Evolutionary conservation across 768 basidiomycete species (phyloP).

Genomic region (Mycena rosella): DNA sequence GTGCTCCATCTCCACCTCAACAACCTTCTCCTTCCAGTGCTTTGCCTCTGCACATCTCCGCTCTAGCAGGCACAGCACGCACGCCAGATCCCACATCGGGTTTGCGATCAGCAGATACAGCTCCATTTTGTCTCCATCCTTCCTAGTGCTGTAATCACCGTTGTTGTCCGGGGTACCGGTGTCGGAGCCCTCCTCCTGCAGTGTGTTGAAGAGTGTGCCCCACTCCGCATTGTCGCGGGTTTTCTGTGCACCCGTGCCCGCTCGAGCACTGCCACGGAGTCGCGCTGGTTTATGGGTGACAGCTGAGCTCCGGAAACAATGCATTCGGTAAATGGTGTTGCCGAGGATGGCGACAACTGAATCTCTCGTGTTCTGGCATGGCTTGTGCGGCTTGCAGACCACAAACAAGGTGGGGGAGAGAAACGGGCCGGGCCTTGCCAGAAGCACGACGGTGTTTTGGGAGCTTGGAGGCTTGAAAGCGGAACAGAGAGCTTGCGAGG

Average conservation of each 20-base stretch:
- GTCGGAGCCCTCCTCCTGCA: background rate
- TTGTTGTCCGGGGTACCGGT: background rate
- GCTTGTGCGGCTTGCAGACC: too few species aligned
- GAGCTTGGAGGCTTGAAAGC: too few species aligned
- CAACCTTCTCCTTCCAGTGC: conserved; percentile 9
- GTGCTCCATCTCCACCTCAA: conserved; percentile 3
- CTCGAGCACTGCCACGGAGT: background rate
- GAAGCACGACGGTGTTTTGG: too few species aligned
- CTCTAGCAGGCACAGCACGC: conserved; percentile 9
- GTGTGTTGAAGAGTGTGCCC: background rate
- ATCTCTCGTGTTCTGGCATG: conserved; percentile 78
- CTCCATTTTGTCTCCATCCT: background rate
- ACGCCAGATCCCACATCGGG: conserved; percentile 3
- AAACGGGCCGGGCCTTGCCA: too few species aligned
- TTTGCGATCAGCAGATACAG: background rate
- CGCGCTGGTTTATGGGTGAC: conserved; percentile 75
- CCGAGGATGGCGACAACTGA: conserved; percentile 60
- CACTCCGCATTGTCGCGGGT: too few species aligned
- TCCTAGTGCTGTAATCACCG: too few species aligned
- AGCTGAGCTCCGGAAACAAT: conserved; percentile 82
- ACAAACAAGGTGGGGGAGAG: too few species aligned
- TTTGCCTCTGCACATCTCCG: background rate
- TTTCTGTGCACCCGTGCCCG: too few species aligned
- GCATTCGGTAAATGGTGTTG: conserved; percentile 77
- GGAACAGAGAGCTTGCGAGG: too few species aligned